Evolutionary conservation across 257 asterid species (phyloP), one percentile per base, ranked within the genome.

Genomic region (Misopates orontium): DNA sequence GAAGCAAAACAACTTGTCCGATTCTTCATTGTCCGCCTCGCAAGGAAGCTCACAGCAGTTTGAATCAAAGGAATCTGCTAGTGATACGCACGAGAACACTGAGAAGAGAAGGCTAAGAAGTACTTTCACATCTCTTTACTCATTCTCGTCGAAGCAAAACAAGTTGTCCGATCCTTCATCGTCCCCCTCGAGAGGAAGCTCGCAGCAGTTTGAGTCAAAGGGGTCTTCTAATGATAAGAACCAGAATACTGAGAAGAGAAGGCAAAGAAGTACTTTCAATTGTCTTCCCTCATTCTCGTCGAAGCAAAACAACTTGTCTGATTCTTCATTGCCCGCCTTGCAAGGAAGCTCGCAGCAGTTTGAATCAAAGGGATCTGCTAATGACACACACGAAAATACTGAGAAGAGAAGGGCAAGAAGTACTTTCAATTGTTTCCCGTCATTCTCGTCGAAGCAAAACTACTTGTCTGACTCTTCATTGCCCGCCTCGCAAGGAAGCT

Each of bases 261-360:
- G 82, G 81, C 83, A 89, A 53, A 78, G 87, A 80, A 81, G 93
- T 66, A 74, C 80, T 23, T 92, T 85, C 77, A 82, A 79, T 74
- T 85, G 90, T 66, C 82, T 92, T 22, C 89, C 98, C 11, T 92
- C 98, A 10, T 84, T 91, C 70, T 87, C 98, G 17, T 80, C 85
- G 1, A 83, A 96, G 81, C 98, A 92, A 71, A 86, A 85, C 70
- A 94, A 87, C 70, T 65, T 89, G 42, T 89, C 93, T 0, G 75
- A 88, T 8, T 87, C 95, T 59, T 89, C 98, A 3, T 41, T 87
- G 57, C 85, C 95, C 21, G 97, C 98, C 13, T 73, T 89, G 67
- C 84, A 87, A 76, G 90, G 95, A 15, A 86, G 95, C 77, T 77
- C 85, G 36, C 85, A 84, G 1, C 86, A 83, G 8, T 83, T 87